phyloP scores from a whole-genome alignment of 1,139 yeast genomes.

The Zygotorulaspora mrakii region DNA sequence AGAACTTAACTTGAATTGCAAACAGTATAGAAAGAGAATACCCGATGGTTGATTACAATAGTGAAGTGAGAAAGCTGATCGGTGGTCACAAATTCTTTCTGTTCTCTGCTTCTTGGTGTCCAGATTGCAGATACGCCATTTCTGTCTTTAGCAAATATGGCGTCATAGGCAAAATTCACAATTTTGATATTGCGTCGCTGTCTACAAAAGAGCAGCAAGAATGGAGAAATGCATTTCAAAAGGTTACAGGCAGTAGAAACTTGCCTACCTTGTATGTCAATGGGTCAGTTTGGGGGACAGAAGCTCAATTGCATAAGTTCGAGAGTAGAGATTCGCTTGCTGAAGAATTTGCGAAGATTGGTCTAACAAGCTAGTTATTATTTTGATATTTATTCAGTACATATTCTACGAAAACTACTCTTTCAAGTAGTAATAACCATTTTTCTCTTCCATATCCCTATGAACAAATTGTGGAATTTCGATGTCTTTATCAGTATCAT shows the following conservation, averaged over 20 bases:
- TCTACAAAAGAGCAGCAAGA: slow-evolving; percentile 48
- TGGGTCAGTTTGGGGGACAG: slow-evolving; percentile 61
- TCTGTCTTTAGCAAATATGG: slow-evolving; percentile 50
- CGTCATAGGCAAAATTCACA: slow-evolving; percentile 47
- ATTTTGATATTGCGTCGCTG: slow-evolving; percentile 60
- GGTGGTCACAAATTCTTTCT: slow-evolving; percentile 48
- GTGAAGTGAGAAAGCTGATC: slow-evolving; percentile 47
- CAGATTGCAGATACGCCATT: slow-evolving; percentile 66
- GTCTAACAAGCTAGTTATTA: slow-evolving; percentile 32
- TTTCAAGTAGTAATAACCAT: slow-evolving; percentile 32
- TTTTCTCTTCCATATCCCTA: slow-evolving; percentile 27
- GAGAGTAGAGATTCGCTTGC: slow-evolving; percentile 45
- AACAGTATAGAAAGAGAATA: too few relatives aligned
- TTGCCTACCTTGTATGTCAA: slow-evolving; percentile 67
- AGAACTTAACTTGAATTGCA: too few relatives aligned
- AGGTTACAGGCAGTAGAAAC: slow-evolving; percentile 62
- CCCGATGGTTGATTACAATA: slow-evolving; percentile 24
- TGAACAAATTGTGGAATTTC: slow-evolving; percentile 35
- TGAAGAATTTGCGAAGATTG: slow-evolving; percentile 43
- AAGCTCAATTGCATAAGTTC: slow-evolving; percentile 47
- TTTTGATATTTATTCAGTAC: background rate
- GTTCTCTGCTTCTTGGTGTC: slow-evolving; percentile 73
- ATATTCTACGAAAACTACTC: slow-evolving; percentile 7
- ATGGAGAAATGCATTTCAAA: slow-evolving; percentile 58
- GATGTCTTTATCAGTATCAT: slow-evolving; percentile 32